phyloP scores from a whole-genome alignment of 345 rosid species.

The Laguncularia racemosa region DNA sequence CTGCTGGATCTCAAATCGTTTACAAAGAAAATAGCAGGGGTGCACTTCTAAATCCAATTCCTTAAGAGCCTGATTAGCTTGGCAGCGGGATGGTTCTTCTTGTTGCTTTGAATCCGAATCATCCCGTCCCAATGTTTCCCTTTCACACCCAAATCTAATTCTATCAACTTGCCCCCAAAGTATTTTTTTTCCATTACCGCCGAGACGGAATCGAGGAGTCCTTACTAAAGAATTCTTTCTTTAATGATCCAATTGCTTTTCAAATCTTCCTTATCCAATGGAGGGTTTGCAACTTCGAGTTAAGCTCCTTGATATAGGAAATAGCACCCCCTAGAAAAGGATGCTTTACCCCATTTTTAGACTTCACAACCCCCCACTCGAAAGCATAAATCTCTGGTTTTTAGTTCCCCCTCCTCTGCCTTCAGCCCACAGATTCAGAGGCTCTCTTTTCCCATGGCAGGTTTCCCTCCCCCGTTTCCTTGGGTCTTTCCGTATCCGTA shows the following conservation, averaged over 20 bases:
- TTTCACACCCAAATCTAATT: conserved; percentile 82
- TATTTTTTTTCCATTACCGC: conserved; percentile 28
- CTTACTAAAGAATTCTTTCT: conserved; percentile 33
- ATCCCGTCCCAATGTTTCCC: conserved; percentile 80
- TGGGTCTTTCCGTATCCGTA: conserved; percentile 76
- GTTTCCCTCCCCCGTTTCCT: conserved; percentile 89
- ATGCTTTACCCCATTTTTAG: conserved; percentile 97
- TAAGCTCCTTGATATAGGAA: conserved; percentile 81
- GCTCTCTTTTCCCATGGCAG: conserved; percentile 96
- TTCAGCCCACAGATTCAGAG: conserved; percentile 93
- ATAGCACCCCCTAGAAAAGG: conserved; percentile 89
- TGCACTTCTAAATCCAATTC: conserved; percentile 84
- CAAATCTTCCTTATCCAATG: conserved; percentile 56
- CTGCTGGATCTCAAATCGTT: conserved; percentile 92
- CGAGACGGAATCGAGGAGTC: conserved; percentile 18
- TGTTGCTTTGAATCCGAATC: conserved; percentile 72
- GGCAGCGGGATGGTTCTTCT: conserved; percentile 87
- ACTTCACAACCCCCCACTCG: conserved; percentile 92
- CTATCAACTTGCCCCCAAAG: conserved; percentile 32
- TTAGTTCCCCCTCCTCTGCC: conserved; percentile 95
- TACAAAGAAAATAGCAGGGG: conserved; percentile 74
- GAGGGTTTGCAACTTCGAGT: conserved; percentile 38
- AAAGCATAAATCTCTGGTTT: conserved; percentile 81
- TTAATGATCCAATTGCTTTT: conserved; percentile 53
- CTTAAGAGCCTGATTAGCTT: conserved; percentile 70